Percentiles rank a stretch among this genome's conserved stretches.
These are phyloP conservation scores for Aspergillus aculeatus DNA, from an alignment of 2,329 filamentous ascomycete genomes.

Conservation along the genomic window DNA sequence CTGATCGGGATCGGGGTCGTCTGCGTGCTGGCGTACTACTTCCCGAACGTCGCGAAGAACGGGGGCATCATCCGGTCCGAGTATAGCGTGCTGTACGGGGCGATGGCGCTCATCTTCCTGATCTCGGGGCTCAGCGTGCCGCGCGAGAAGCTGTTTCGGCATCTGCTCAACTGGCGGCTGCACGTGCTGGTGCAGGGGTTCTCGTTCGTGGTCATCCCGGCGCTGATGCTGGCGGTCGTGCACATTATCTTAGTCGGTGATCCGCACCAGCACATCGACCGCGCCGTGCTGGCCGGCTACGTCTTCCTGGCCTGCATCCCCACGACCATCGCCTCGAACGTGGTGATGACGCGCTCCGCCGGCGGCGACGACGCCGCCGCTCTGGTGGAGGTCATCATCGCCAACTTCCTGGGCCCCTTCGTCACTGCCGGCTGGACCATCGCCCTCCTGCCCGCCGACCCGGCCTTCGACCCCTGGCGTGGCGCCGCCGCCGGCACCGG, in stretches of 20 bases:
- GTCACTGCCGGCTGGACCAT: slow-evolving; percentile 64
- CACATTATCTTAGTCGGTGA: slow-evolving; percentile 52
- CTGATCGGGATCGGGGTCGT: slow-evolving; percentile 59
- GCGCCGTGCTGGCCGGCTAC: slow-evolving; percentile 65
- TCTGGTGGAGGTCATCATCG: slow-evolving; percentile 67
- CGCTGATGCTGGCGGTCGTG: slow-evolving; percentile 58
- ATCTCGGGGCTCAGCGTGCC: slow-evolving; percentile 69
- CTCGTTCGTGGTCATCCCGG: slow-evolving; percentile 66
- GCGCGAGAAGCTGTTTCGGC: slow-evolving; percentile 59
- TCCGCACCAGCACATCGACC: slow-evolving; percentile 53
- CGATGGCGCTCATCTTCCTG: slow-evolving; percentile 68
- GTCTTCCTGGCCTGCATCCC: slow-evolving; percentile 67
- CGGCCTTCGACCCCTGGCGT: slow-evolving; percentile 37
- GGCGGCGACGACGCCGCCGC: slow-evolving; percentile 66
- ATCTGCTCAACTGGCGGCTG: slow-evolving; percentile 65
- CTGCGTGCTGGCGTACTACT: slow-evolving; percentile 54
- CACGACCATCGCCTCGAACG: slow-evolving; percentile 71
- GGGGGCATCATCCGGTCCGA: slow-evolving; percentile 42
- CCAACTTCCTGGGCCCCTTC: slow-evolving; percentile 68
- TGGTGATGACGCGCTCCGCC: slow-evolving; percentile 69
- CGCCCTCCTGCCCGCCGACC: slow-evolving; percentile 49
- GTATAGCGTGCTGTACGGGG: slow-evolving; percentile 62
- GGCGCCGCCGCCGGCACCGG: slow-evolving; percentile 52
- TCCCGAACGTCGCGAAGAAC: slow-evolving; percentile 52
- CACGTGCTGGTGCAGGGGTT: slow-evolving; percentile 67